phyloP scores from a whole-genome alignment of 2,329 filamentous ascomycete species.

The Endocalyx cinctus region DNA sequence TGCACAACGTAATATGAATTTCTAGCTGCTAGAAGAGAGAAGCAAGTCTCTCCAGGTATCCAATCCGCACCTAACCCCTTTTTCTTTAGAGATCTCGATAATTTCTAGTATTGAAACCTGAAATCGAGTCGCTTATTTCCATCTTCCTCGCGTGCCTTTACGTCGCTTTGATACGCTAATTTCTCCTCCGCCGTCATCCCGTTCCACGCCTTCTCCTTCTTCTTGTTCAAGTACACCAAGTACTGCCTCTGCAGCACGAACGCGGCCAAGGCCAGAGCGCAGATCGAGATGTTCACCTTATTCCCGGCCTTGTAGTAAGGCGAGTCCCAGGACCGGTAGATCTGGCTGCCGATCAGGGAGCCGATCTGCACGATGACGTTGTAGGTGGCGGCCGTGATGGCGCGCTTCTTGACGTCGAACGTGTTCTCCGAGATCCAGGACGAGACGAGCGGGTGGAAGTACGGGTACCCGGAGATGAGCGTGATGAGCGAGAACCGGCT shows the following conservation, averaged over 20 bases:
- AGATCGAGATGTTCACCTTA: constrained; percentile 49
- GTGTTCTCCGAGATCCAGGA: constrained; percentile 43
- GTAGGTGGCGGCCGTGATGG: constrained; percentile 44
- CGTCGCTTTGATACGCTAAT: constrained; percentile 4
- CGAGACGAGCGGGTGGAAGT: constrained; percentile 44
- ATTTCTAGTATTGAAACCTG: constrained; percentile 5
- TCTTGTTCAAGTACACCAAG: constrained; percentile 41
- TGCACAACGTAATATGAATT: too few species aligned
- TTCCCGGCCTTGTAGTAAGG: constrained; percentile 37
- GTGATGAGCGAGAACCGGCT: constrained; percentile 34
- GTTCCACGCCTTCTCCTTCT: constrained; percentile 43
- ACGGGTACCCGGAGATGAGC: constrained; percentile 42
- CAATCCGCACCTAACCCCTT: too few species aligned
- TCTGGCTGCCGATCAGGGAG: constrained; percentile 41
- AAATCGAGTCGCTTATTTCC: constrained; percentile 6
- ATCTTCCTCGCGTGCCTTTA: constrained; percentile 3
- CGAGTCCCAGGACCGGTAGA: constrained; percentile 38
- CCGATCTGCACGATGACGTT: constrained; percentile 44
- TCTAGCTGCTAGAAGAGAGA: too few species aligned
- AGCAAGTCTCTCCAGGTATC: too few species aligned
- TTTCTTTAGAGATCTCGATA: too few species aligned
- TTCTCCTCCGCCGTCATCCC: constrained; percentile 35
- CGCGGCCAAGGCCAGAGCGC: constrained; percentile 41
- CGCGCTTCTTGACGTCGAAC: constrained; percentile 43
- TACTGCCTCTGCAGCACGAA: constrained; percentile 46